Evolutionary conservation across 2,329 filamentous ascomycete genomes (phyloP), one percentile per base, ranked within the genome.

Genomic region (Metarhizium sp.): DNA sequence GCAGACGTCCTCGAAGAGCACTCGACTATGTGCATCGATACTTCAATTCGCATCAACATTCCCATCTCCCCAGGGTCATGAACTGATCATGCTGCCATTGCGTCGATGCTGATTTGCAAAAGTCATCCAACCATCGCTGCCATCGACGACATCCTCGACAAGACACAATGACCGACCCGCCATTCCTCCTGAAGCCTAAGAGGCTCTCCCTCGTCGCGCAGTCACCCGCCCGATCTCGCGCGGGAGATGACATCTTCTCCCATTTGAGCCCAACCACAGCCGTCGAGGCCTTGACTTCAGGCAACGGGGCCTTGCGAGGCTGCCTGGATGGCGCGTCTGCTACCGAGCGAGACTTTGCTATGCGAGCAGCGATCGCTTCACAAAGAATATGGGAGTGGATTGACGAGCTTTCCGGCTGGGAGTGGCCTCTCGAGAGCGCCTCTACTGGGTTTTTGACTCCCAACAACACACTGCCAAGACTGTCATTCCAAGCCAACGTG

Each of bases 371-470:
- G 46, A 70, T 84, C 58, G 85, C 87, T 16, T 87, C 87, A 13
- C 82, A 86, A 62, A 84, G 81, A 59, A 82, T 94, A 59, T 79
- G 86, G 68, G 78, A 82, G 64, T 94, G 89, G 88, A 76, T 88
- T 30, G 75, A 81, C n/a, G 89, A 94, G 73, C 75, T 94, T 43
- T 72, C 74, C 48, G 66, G 71, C 48, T 84, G 82, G 83, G 69
- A 73, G 2, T 84, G 84, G 83, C 78, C 81, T 2, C 64, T 71
- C 2, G 64, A 69, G 4, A 70, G 69, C 14, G 76, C 76, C 43
- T 75, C 79, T 2, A 67, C 72, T 1, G 83, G 82, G 7, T 86
- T 86, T 57, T 75, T 80, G 62, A 67, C 71, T 59, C 77, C 79
- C 11, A 61, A 65, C 45, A 56, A 66, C 54, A 76, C 74, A 61